These are phyloP conservation scores for Cladosporium velox DNA, from an alignment of 2,329 filamentous ascomycete genomes.

Conservation along the genomic window DNA sequence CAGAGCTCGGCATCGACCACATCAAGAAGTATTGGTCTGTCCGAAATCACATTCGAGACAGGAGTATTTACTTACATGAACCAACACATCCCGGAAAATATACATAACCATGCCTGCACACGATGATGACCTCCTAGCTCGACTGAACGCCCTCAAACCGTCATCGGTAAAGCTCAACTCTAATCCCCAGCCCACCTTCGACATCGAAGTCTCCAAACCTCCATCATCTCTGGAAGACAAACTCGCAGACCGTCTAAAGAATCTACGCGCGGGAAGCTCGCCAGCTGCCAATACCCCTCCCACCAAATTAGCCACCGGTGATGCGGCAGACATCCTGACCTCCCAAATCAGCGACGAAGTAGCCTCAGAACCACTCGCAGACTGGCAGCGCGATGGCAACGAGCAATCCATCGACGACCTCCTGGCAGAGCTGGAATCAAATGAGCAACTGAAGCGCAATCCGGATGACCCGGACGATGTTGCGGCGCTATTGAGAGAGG, in stretches of 20 bases:
- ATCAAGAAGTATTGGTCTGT: neutral
- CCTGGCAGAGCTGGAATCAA: slow-evolving; percentile 43
- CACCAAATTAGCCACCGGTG: neutral
- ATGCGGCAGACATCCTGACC: slow-evolving; percentile 23
- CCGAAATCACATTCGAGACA: neutral
- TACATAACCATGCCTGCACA: slow-evolving; percentile 27
- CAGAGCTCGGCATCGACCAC: slow-evolving; percentile 2
- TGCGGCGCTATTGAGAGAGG: slow-evolving; percentile 44
- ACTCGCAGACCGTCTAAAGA: slow-evolving; percentile 39
- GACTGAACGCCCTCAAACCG: slow-evolving; percentile 52
- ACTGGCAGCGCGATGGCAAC: slow-evolving; percentile 41
- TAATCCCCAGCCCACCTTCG: slow-evolving; percentile 28
- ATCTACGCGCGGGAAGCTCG: slow-evolving; percentile 27
- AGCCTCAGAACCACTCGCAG: slow-evolving; percentile 26
- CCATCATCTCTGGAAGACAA: slow-evolving; percentile 30
- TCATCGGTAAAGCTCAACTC: slow-evolving; percentile 41
- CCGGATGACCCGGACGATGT: slow-evolving; percentile 46
- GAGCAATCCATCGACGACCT: slow-evolving; percentile 52
- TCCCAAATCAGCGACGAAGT: slow-evolving; percentile 28
- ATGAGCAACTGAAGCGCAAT: slow-evolving; percentile 45
- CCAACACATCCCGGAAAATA: neutral
- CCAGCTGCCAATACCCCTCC: neutral
- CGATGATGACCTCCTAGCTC: slow-evolving; percentile 49
- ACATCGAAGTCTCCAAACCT: slow-evolving; percentile 29
- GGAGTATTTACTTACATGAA: neutral